These are phyloP conservation scores for Ophiocordyceps camponoti-floridani DNA, from an alignment of 2,329 filamentous ascomycete species.

Conservation along the genomic window DNA sequence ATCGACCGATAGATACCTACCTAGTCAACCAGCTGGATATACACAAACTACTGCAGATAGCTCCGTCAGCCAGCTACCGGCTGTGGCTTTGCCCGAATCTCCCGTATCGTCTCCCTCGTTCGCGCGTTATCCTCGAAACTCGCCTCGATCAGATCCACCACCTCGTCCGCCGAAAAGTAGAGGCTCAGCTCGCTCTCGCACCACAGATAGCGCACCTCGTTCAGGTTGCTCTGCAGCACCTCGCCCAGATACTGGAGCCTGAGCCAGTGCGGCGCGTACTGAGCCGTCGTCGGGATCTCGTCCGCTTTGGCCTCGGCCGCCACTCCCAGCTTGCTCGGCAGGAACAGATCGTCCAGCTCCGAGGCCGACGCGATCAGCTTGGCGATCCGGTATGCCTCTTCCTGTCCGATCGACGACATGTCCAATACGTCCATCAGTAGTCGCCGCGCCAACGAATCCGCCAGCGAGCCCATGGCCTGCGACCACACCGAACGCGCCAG, in stretches of 20 bases:
- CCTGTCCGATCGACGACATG: slow-evolving; percentile 40
- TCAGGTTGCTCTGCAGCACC: slow-evolving; percentile 47
- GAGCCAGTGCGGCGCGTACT: slow-evolving; percentile 44
- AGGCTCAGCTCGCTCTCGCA: slow-evolving; percentile 46
- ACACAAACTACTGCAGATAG: not conserved
- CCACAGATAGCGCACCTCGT: slow-evolving; percentile 46
- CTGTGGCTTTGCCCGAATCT: slow-evolving; percentile 34
- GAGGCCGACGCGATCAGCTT: slow-evolving; percentile 38
- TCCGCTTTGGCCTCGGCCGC: slow-evolving; percentile 11
- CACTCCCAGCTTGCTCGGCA: slow-evolving; percentile 21
- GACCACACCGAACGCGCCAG: slow-evolving; percentile 43
- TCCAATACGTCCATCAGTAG: slow-evolving; percentile 44
- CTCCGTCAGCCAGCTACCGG: slow-evolving; percentile 12
- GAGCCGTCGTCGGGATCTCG: slow-evolving; percentile 35
- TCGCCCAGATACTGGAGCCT: slow-evolving; percentile 46
- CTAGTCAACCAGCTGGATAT: not conserved
- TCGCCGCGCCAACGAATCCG: slow-evolving; percentile 39
- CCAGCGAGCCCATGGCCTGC: slow-evolving; percentile 42
- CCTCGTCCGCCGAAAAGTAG: slow-evolving; percentile 42
- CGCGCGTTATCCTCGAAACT: slow-evolving; percentile 47
- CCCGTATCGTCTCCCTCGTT: slow-evolving; percentile 37
- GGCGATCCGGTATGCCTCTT: slow-evolving; percentile 45
- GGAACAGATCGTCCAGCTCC: slow-evolving; percentile 40
- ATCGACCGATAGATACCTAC: too few species aligned
- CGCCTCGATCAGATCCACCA: slow-evolving; percentile 41